A percentile compares a stretch with the other conserved stretches of the same genome.
phyloP scores from a whole-genome alignment of 225 moss, liverwort and hornwort genomes.

The Pseudoscleropodium purum region DNA sequence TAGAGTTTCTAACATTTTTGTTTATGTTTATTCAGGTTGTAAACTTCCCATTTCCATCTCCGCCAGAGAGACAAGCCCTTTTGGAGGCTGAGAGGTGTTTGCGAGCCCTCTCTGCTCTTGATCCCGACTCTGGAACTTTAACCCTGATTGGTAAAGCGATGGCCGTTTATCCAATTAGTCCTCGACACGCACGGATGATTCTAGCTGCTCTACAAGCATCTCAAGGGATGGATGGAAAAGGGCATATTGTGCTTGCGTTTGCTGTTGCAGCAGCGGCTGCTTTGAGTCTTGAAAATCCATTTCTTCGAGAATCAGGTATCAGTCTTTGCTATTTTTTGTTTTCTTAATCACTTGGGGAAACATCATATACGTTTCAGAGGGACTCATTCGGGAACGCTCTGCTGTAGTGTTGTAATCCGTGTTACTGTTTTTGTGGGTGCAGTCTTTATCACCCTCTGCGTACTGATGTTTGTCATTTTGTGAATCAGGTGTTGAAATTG shows the following conservation, averaged over 20 bases:
- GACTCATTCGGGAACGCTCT: background rate
- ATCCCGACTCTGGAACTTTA: slow-evolving; percentile 48
- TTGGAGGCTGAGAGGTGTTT: slow-evolving; percentile 81
- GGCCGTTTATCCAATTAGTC: slow-evolving; percentile 94
- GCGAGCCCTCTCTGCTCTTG: slow-evolving; percentile 75
- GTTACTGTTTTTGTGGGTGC: background rate
- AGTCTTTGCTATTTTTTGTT: background rate
- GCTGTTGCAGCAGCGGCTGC: slow-evolving; percentile 86
- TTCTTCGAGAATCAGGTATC: slow-evolving; percentile 70
- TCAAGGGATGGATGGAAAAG: slow-evolving; percentile 46
- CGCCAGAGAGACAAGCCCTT: slow-evolving; percentile 72
- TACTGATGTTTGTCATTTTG: background rate
- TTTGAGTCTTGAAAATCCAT: slow-evolving; percentile 88
- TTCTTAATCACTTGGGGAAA: background rate
- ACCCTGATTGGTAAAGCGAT: slow-evolving; percentile 77
- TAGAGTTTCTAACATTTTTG: background rate
- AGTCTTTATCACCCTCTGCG: background rate
- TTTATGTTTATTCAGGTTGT: slow-evolving; percentile 44
- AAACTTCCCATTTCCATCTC: slow-evolving; percentile 93
- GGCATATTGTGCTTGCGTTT: slow-evolving; percentile 59
- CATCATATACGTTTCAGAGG: background rate
- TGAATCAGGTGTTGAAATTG: slow-evolving; percentile 23
- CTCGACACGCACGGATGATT: slow-evolving; percentile 91
- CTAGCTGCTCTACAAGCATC: slow-evolving; percentile 74
- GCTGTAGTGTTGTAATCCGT: background rate